Conservation (phyloP, 2,329 filamentous ascomycete genomes). For the Nectriaceae sp. region DNA sequence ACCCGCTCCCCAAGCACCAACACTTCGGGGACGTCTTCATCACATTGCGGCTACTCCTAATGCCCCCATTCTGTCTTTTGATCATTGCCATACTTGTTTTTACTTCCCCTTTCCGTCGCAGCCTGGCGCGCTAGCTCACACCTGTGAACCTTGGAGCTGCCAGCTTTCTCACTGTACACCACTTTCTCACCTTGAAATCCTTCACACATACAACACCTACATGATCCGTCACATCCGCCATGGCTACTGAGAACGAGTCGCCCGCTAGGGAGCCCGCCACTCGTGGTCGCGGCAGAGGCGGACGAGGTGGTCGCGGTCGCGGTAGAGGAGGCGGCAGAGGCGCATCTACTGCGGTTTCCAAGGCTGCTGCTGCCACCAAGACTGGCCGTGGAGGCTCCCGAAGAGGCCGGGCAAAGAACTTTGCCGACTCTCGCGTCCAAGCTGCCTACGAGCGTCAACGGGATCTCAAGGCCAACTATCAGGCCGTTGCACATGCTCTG, state of each 20-base stretch:
- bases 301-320: constrained; percentile 32
- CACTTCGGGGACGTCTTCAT: not conserved
- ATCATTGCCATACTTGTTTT: not conserved
- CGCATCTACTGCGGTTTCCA: constrained; percentile 31
- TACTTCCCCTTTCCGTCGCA: not conserved
- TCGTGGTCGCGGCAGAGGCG: constrained; percentile 39
- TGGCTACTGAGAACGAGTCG: constrained; percentile 42
- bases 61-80: not conserved
- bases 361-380: constrained; percentile 38
- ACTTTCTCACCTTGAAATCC: constrained; percentile 11
- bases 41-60: not conserved
- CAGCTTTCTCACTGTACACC: constrained; percentile 14
- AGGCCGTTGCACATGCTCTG: constrained; percentile 61
- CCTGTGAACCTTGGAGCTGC: not conserved
- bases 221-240: constrained; percentile 35
- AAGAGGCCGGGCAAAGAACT: constrained; percentile 58
- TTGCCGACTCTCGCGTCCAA: constrained; percentile 55
- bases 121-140: not conserved
- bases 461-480: constrained; percentile 65
- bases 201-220: constrained; percentile 21
- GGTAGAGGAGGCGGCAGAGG: constrained; percentile 30
- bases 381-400: constrained; percentile 41
- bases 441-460: constrained; percentile 64
- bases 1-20: not conserved
- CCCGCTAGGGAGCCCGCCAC: constrained; percentile 37